These are phyloP conservation scores for Mycena vulgaris DNA, from an alignment of 768 basidiomycete genomes.

Conservation along the genomic window DNA sequence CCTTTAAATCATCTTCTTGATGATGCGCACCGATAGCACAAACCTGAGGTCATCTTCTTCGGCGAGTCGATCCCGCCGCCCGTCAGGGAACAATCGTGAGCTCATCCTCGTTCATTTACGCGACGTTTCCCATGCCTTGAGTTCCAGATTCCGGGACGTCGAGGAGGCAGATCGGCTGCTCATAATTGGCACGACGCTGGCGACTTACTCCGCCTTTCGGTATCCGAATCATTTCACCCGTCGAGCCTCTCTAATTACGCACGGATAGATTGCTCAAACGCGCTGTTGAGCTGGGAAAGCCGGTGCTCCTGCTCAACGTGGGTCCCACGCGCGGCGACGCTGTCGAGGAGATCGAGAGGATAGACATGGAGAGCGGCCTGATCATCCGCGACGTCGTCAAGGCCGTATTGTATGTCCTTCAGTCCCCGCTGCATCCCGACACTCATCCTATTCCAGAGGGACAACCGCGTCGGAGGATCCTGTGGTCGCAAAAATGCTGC, in stretches of 20 bases:
- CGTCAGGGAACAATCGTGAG: constrained; percentile 83
- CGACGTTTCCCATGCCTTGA: neutral
- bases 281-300: constrained; percentile 82
- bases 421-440: constrained; percentile 1
- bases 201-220: constrained; percentile 95
- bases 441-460: constrained; percentile 57
- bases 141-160: constrained; percentile 68
- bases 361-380: constrained; percentile 82
- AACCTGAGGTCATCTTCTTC: constrained; percentile 90
- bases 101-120: constrained; percentile 8
- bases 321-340: constrained; percentile 92
- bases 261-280: constrained; percentile 83
- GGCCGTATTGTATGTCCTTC: constrained; percentile 69
- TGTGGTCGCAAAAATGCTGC: constrained; percentile 65
- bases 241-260: neutral
- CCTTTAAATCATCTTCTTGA: neutral
- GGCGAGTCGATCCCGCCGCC: constrained; percentile 85
- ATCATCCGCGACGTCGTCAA: constrained; percentile 79
- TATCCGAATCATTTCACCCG: constrained; percentile 44
- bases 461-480: constrained; percentile 58
- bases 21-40: constrained; percentile 63
- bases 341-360: constrained; percentile 78
- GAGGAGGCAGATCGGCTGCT: constrained; percentile 78
- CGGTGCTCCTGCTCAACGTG: constrained; percentile 86
- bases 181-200: constrained; percentile 90